Conservation (phyloP, 108 stramenopile genomes). For the Fragilaria crotonensis region DNA sequence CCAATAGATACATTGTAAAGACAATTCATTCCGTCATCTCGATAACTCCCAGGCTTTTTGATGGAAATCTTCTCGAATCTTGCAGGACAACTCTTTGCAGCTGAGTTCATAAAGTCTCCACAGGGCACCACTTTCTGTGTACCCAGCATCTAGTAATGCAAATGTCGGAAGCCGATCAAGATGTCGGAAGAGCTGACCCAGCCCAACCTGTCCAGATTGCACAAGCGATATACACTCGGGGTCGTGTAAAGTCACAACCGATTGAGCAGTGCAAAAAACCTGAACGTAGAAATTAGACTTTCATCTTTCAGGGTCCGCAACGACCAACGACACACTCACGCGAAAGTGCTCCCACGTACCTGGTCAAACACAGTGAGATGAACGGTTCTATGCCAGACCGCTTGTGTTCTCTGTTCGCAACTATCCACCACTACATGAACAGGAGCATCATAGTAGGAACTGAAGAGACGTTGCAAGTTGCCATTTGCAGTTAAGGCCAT, state of each 20-base stretch:
- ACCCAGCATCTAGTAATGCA: conserved; percentile 52
- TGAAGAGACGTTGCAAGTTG: conserved; percentile 75
- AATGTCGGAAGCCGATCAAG: conserved; percentile 71
- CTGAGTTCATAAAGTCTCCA: conserved; percentile 41
- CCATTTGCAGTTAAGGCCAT: conserved; percentile 81
- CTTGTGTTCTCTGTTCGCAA: conserved; percentile 23
- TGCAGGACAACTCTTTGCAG: conserved; percentile 44
- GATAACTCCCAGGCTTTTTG: conserved; percentile 35
- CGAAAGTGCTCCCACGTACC: neutral
- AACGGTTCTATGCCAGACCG: conserved; percentile 51
- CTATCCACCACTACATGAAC: conserved; percentile 56
- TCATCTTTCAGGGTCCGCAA: no score
- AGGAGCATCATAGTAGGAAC: conserved; percentile 78
- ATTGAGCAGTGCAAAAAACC: conserved; percentile 67
- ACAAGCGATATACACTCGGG: conserved; percentile 41
- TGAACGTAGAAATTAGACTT: conserved; percentile 2
- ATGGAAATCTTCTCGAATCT: conserved; percentile 50
- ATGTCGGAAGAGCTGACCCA: conserved; percentile 77
- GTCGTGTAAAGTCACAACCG: conserved; percentile 43
- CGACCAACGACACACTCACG: neutral
- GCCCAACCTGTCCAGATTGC: conserved; percentile 60
- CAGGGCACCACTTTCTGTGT: conserved; percentile 23
- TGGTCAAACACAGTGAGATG: conserved; percentile 16
- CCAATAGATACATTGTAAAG: conserved; percentile 7
- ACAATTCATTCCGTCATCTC: no score